Evolutionary conservation across 345 rosid genomes (phyloP).

Genomic region (Eucalyptus dawsonii): DNA sequence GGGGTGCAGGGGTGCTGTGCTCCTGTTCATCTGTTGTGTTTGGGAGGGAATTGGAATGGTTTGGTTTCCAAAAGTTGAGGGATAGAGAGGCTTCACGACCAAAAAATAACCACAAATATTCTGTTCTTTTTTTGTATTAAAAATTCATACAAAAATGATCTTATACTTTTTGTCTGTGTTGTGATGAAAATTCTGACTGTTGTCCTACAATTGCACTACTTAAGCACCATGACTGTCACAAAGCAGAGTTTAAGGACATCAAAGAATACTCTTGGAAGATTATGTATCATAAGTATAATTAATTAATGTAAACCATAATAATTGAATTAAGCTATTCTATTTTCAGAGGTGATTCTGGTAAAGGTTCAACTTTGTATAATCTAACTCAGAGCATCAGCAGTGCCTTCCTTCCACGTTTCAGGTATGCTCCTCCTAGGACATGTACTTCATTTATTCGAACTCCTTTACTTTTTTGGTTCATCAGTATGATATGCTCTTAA

Average conservation of each 20-base stretch:
- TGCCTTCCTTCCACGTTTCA: constrained; percentile 69
- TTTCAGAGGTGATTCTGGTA: constrained; percentile 36
- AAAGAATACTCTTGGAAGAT: not conserved
- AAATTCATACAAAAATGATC: not conserved
- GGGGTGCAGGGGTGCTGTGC: not conserved
- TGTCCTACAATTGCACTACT: not conserved
- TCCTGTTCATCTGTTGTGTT: not conserved
- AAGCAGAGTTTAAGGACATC: not conserved
- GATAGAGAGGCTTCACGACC: not conserved
- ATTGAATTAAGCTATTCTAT: not conserved
- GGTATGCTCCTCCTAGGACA: constrained; percentile 20
- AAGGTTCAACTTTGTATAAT: constrained; percentile 26
- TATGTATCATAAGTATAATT: not conserved
- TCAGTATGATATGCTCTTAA: not conserved
- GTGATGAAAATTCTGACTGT: not conserved
- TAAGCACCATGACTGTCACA: not conserved
- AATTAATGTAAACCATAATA: not conserved
- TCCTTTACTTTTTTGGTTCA: not conserved
- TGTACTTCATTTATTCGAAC: not conserved
- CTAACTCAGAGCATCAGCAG: constrained; percentile 72
- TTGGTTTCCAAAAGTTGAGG: not conserved
- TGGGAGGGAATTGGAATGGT: not conserved
- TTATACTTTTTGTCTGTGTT: not conserved
- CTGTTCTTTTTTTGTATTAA: not conserved
- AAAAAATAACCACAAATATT: not conserved